Base-by-base conservation (phyloP, 495 filamentous ascomycete genomes). In the Antarctomyces pellizariae region DNA sequence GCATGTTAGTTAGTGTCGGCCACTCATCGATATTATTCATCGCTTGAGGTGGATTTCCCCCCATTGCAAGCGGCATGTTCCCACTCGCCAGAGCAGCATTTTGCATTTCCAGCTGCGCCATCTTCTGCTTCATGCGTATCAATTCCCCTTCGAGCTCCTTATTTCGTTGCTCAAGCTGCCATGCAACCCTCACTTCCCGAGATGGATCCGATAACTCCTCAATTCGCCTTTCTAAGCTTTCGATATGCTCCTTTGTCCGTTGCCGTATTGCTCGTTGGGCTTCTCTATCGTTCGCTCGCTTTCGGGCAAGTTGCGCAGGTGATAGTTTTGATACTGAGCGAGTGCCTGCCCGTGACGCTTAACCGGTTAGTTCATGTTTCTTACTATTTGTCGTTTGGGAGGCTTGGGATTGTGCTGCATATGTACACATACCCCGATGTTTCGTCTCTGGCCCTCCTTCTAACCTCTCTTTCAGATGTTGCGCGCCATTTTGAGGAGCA, bases 231-330 rank as follows among this genome's bases (percentile, higher is more conserved):
- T 89, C 75, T 12, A 91, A 54, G 12, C 49, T 54, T 28, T 82
- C 75, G 34, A 89, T 86, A 39, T 80, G 72, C 29, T 66, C 56
- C 38, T 79, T 83, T 7, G 73, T 89, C 31, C 80, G 59, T 38
- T 77, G 71, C 9, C 80, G 61, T 32, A 89, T 91, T 10, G 75
- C 76, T 26, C 75, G 64, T 45, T 91, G 80, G 10, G 80, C 80
- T 48, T 83, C 75, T 21, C 80, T 64, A 43, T 91, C 80, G 47
- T 89, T 89, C 41, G 75, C 77, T 30, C 80, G 62, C 48, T 91
- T 91, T 41, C 72, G 64, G 4, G 62, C 69, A 25, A 76, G 53
- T 42, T 79, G 72, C 13, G 67, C 59, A n/a, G 66, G 63, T 7
- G 68, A 74, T 34, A 79, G 60, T 32, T 69, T 76, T 28, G 70